Conservation (phyloP, 2,329 filamentous ascomycete species). For the Cryphonectria nitschkei region DNA sequence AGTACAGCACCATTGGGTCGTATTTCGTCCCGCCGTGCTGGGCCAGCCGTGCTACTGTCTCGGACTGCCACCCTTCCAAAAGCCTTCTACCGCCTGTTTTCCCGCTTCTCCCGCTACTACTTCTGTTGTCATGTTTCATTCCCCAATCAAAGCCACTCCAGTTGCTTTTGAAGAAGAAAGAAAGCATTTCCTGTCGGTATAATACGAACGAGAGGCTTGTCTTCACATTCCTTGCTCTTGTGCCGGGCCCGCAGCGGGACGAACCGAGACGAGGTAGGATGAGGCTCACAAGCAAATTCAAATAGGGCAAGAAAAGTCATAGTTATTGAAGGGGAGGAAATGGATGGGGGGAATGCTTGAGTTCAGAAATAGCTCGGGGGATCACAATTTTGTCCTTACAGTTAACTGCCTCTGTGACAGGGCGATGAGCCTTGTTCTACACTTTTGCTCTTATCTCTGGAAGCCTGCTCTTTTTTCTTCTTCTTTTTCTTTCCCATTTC, state of each 20-base stretch:
- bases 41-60: constrained; percentile 8
- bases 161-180: neutral
- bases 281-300: neutral
- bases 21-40: neutral
- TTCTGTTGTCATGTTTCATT: neutral
- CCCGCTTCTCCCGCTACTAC: neutral
- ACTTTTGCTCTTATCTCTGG: neutral
- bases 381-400: neutral
- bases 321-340: neutral
- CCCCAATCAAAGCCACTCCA: neutral
- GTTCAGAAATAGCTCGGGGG: neutral
- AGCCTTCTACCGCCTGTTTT: neutral
- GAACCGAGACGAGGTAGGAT: constrained; percentile 2
- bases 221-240: constrained; percentile 4
- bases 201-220: neutral
- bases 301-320: neutral
- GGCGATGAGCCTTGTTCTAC: neutral
- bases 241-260: constrained; percentile 12
- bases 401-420: neutral
- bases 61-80: neutral
- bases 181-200: neutral
- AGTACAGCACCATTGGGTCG: neutral
- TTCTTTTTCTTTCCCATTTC: neutral
- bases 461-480: neutral
- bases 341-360: neutral